Evolutionary conservation across 1,139 yeast species (phyloP).

Genomic region (Pichia sp.): DNA sequence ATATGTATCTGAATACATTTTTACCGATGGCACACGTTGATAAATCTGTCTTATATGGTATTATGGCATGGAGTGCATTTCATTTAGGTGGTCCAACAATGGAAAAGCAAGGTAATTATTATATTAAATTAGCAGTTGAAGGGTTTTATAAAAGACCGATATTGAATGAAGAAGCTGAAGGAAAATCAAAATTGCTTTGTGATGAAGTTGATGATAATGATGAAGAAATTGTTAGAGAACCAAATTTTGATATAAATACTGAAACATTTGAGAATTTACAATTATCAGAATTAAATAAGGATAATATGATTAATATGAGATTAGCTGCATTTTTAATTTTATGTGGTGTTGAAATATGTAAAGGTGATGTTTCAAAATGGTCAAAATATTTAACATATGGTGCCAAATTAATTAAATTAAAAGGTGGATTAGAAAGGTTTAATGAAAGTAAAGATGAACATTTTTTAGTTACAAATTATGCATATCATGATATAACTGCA

Average conservation of each 20-base stretch:
- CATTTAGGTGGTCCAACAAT: slow-evolving; percentile 43
- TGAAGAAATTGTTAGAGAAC: slow-evolving; percentile 18
- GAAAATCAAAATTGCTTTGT: slow-evolving; percentile 15
- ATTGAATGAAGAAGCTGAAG: slow-evolving; percentile 18
- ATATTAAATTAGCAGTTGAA: slow-evolving; percentile 41
- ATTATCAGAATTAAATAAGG: slow-evolving; percentile 13
- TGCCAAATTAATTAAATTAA: slow-evolving; percentile 45
- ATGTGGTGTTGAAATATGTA: slow-evolving; percentile 68
- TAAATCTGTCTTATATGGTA: slow-evolving; percentile 59
- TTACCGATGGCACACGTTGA: slow-evolving; percentile 71
- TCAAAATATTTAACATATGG: slow-evolving; percentile 55
- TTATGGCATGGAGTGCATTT: slow-evolving; percentile 75
- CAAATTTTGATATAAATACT: slow-evolving; percentile 5
- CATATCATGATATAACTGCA: slow-evolving; percentile 73
- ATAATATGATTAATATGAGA: slow-evolving; percentile 35
- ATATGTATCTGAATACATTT: slow-evolving; percentile 67
- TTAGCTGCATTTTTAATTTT: slow-evolving; percentile 63
- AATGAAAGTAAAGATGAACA: slow-evolving; percentile 49
- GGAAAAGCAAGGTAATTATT: slow-evolving; percentile 38
- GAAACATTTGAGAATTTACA: slow-evolving; percentile 9
- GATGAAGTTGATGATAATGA: slow-evolving; percentile 21
- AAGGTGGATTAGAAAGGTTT: slow-evolving; percentile 51
- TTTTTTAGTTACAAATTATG: slow-evolving; percentile 76
- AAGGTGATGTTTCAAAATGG: slow-evolving; percentile 73
- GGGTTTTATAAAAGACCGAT: slow-evolving; percentile 34